These are phyloP conservation scores for Ceratobasidium sp. DNA, from an alignment of 1,284 basidiomycete genomes.

Conservation along the genomic window DNA sequence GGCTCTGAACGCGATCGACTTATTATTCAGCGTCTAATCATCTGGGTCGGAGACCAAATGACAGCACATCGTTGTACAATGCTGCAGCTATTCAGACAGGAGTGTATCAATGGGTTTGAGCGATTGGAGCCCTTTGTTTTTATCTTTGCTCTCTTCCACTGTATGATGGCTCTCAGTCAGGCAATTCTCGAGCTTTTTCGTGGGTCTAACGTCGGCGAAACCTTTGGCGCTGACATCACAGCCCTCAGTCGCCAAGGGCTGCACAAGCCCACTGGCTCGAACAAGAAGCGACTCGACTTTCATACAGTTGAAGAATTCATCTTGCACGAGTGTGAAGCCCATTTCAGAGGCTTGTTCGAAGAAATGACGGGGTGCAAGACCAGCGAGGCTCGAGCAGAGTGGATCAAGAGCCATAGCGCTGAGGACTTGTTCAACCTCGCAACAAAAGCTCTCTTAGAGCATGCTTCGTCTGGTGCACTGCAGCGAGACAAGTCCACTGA, in stretches of 20 bases:
- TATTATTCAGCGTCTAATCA: neutral
- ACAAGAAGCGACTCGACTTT: slow-evolving; percentile 9
- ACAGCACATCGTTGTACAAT: neutral
- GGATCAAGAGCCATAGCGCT: neutral
- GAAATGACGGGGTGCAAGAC: neutral
- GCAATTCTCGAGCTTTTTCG: neutral
- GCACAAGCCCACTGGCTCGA: neutral
- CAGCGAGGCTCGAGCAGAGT: neutral
- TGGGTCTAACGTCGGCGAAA: neutral
- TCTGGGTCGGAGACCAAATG: slow-evolving; percentile 7
- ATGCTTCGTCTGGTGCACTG: slow-evolving; percentile 10
- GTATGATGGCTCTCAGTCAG: neutral
- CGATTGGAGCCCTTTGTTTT: neutral
- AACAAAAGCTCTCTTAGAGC: neutral
- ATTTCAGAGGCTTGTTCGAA: neutral
- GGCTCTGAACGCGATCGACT: neutral
- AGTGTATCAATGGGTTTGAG: neutral
- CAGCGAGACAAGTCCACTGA: neutral
- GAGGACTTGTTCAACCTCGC: neutral
- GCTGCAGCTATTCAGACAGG: neutral
- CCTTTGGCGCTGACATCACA: neutral
- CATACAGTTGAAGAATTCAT: neutral
- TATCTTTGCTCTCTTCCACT: neutral
- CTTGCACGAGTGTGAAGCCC: neutral
- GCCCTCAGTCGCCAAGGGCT: neutral